Percentiles rank a stretch among this genome's conserved stretches.
These are phyloP conservation scores for Cyphellophora europaea DNA, from an alignment of 2,329 filamentous ascomycete genomes.

Conservation along the genomic window DNA sequence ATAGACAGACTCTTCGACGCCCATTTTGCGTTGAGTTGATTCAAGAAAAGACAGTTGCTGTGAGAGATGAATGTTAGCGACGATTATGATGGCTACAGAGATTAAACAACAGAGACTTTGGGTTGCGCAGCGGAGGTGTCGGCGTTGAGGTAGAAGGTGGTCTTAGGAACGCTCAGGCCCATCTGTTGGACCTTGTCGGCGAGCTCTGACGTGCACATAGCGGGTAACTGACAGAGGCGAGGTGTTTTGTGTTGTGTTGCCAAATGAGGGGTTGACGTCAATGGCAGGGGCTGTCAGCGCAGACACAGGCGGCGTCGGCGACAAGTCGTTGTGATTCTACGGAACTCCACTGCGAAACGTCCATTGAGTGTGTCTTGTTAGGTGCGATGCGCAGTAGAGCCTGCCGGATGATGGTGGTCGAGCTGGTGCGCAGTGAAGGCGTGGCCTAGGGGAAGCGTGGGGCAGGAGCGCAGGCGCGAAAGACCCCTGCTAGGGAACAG, in stretches of 20 bases:
- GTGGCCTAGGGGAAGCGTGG: not conserved
- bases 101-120: not conserved
- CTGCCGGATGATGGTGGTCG: too few species aligned
- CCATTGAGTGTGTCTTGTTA: too few species aligned
- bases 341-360: too few species aligned
- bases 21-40: slow-evolving; percentile 60
- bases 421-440: too few species aligned
- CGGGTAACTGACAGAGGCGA: too few species aligned
- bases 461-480: not conserved
- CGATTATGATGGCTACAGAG: not conserved
- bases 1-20: slow-evolving; percentile 98
- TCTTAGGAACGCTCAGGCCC: too few species aligned
- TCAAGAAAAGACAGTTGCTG: not conserved
- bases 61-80: not conserved
- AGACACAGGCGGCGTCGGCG: too few species aligned
- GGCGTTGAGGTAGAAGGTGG: too few species aligned
- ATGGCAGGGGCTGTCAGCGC: not conserved
- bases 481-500: not conserved
- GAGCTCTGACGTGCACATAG: too few species aligned
- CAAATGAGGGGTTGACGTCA: not conserved
- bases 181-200: too few species aligned
- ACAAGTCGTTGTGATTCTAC: too few species aligned
- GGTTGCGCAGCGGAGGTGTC: not conserved
- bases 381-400: too few species aligned
- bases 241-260: not conserved